A percentile compares a stretch with the other conserved stretches of the same genome.
These are phyloP conservation scores for Fomitopsis palustris DNA, from an alignment of 1,284 basidiomycete genomes.

Conservation along the genomic window DNA sequence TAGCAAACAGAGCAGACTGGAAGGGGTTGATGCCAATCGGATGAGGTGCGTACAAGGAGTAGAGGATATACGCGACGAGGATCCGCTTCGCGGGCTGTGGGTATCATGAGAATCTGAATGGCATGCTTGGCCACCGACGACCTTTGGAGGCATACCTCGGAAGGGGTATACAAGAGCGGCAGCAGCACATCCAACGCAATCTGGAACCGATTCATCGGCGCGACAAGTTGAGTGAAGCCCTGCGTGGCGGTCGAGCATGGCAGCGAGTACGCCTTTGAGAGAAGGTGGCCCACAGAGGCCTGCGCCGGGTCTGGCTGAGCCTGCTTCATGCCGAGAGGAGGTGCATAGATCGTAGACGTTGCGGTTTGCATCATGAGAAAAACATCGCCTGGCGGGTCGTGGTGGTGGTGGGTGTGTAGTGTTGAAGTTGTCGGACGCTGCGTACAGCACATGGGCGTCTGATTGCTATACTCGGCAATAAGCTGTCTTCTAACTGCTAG, in stretches of 20 bases:
- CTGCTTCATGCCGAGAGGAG: constrained; percentile 25
- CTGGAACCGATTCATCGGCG: constrained; percentile 68
- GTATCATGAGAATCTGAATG: constrained; percentile 5
- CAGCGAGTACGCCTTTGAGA: constrained; percentile 57
- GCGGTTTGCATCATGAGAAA: constrained; percentile 21
- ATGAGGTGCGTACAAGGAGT: constrained; percentile 71
- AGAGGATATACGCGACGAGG: constrained; percentile 71
- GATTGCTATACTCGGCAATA: not conserved
- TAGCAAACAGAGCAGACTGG: constrained; percentile 60
- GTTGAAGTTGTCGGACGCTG: not conserved
- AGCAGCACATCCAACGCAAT: constrained; percentile 73
- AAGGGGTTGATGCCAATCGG: constrained; percentile 76
- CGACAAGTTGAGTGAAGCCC: constrained; percentile 68
- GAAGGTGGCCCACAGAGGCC: constrained; percentile 56
- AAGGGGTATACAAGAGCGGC: constrained; percentile 55
- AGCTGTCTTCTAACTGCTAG: not conserved
- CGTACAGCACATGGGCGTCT: not conserved
- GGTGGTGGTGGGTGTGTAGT: constrained; percentile 1
- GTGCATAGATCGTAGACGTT: constrained; percentile 18
- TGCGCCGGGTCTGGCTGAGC: constrained; percentile 34
- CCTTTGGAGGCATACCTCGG: constrained; percentile 23
- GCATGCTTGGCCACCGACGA: not conserved
- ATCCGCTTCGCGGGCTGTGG: constrained; percentile 64
- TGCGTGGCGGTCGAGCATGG: constrained; percentile 73
- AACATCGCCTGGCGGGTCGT: not conserved